Base-by-base conservation (phyloP, 139 green algal species). In the Coelastrella sp. region DNA sequence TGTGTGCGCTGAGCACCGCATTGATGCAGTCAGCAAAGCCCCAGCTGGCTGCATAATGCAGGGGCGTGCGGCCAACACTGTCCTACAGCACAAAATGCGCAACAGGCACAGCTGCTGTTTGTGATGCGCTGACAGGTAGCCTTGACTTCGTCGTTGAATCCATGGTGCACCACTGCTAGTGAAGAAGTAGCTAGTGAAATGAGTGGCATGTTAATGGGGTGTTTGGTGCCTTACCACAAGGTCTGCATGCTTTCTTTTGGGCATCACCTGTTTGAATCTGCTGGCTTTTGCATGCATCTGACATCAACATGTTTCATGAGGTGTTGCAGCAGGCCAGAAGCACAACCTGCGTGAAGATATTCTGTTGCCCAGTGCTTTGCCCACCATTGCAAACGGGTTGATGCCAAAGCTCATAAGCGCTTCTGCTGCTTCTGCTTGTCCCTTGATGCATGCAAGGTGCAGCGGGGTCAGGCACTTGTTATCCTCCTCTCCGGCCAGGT, bases 1-100 rank as follows among this genome's bases (percentile, higher is more conserved):
- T 84, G 85, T 90, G 68, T 6, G 73, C 24, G 0, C 72, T 61
- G 7, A 93, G 59, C 58, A 93, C 56, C 10, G 61, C 78, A n/a
- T 88, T 88, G 83, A 93, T 90, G 68, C 74, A 79, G 58, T 93
- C 91, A n/a, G 91, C 91, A 66, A 89, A 79, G n/a, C 91, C 91
- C 91, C 88, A 90, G 78, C 73, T 88, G 17, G 87, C 88, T 6
- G 91, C 91, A 70, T 93, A 93, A 79, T 93, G 91, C 35, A 93
- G 84, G 61, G 91, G 80, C 11, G 91, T 91, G 83, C 91, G 87
- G n/a, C 91, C 91, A 17, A 90, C 87, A 84, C 56, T 70, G 20
- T 90, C 87, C 76, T 87, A 76, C 60, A 84, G 35, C 15, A 7
- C 7, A 9, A 49, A 7, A 15, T 66, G 78, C 56, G 78, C 17